Evolutionary conservation across 2,329 filamentous ascomycete genomes (phyloP).

Genomic region (Scytalidium sp.): DNA sequence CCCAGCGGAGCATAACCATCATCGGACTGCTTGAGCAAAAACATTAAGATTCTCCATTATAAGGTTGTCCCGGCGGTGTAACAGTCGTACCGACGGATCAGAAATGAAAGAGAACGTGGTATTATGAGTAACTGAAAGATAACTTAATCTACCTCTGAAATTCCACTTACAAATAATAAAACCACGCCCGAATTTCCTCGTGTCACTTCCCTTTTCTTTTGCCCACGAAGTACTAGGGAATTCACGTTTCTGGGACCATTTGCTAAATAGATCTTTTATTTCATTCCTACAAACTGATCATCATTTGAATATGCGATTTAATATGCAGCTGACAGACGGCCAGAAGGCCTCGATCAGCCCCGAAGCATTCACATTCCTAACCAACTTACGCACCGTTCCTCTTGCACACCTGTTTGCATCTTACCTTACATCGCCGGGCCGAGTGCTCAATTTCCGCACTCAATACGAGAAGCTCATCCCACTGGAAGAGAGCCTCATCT

Average conservation of each 20-base stretch:
- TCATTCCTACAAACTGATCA: background rate
- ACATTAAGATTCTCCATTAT: background rate
- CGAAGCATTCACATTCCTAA: background rate
- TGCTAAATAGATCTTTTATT: background rate
- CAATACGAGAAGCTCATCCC: background rate
- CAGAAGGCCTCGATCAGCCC: background rate
- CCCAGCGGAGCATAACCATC: background rate
- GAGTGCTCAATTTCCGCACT: background rate
- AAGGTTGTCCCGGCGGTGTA: background rate
- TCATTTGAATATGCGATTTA: background rate
- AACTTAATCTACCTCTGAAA: background rate
- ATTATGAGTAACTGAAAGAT: too few species aligned
- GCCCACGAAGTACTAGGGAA: background rate
- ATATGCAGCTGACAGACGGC: background rate
- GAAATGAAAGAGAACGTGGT: too few species aligned
- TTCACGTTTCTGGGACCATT: background rate
- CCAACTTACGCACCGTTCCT: background rate
- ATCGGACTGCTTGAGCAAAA: background rate
- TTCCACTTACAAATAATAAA: too few species aligned
- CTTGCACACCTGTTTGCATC: background rate
- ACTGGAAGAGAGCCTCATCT: slow-evolving; percentile 5
- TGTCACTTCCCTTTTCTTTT: too few species aligned
- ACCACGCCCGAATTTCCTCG: too few species aligned
- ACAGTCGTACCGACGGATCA: background rate
- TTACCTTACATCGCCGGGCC: background rate